A percentile compares a stretch with the other conserved stretches of the same genome.
Evolutionary conservation across 805 yeast species (phyloP).

Genomic region (Barnettozyma pratensis): DNA sequence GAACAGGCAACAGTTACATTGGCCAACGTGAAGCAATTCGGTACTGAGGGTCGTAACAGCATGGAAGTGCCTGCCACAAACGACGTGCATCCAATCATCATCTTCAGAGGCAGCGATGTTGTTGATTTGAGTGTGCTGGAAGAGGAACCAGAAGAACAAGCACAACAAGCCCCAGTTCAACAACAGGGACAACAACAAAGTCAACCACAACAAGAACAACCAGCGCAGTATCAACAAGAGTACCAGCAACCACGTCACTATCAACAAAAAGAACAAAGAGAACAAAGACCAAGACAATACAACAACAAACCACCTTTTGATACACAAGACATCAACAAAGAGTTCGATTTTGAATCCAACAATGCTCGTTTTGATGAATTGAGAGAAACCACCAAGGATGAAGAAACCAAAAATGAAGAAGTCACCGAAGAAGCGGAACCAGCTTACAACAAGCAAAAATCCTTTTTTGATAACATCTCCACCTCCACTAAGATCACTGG

Average conservation of each 20-base stretch:
- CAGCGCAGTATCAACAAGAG: constrained; percentile 1
- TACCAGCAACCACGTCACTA: too few species aligned
- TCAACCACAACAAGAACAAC: constrained; percentile 2
- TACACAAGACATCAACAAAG: constrained; percentile 38
- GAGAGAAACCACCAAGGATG: constrained; percentile 34
- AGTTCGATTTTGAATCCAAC: constrained; percentile 70
- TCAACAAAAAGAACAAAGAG: background rate
- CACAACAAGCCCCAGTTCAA: constrained; percentile 2
- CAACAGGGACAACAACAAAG: constrained; percentile 5
- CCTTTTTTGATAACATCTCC: constrained; percentile 86
- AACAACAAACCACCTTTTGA: constrained; percentile 4
- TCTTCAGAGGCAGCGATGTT: constrained; percentile 88
- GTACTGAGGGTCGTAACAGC: constrained; percentile 87
- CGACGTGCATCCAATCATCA: constrained; percentile 68
- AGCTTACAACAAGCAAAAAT: constrained; percentile 69
- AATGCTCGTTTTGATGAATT: constrained; percentile 63
- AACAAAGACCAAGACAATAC: constrained; percentile 2
- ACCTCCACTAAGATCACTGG: constrained; percentile 44
- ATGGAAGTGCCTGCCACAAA: constrained; percentile 68
- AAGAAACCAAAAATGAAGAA: constrained; percentile 16
- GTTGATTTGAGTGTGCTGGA: constrained; percentile 85
- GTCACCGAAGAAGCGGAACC: constrained; percentile 8
- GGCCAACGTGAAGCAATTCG: constrained; percentile 72
- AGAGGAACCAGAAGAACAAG: constrained; percentile 22
- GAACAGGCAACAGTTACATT: constrained; percentile 87